A percentile compares a stretch with the other conserved stretches of the same genome.
Conservation (phyloP, 1,139 yeast genomes). For the Wickerhamiella infanticola region DNA sequence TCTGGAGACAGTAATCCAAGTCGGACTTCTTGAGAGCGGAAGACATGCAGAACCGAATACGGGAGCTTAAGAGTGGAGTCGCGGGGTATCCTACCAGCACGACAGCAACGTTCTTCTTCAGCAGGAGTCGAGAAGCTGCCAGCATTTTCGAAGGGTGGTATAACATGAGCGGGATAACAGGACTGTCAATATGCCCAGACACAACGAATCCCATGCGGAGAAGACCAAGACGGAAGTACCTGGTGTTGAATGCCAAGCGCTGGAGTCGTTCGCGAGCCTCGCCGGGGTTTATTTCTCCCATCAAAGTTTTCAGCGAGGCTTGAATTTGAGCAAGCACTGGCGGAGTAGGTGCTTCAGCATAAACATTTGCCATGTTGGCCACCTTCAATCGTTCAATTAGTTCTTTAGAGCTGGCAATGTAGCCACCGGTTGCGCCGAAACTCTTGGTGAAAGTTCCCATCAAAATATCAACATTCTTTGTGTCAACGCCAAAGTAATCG, state of each 20-base stretch:
- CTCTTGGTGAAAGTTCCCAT: constrained; percentile 98
- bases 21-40: constrained; percentile 89
- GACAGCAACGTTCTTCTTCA: constrained; percentile 70
- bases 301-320: constrained; percentile 61
- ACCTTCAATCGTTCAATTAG: constrained; percentile 62
- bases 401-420: constrained; percentile 57
- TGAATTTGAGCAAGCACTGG: constrained; percentile 83
- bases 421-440: constrained; percentile 98
- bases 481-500: constrained; percentile 74
- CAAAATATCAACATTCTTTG: constrained; percentile 61
- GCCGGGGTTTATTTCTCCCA: constrained; percentile 75
- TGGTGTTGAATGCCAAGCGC: constrained; percentile 87
- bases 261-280: constrained; percentile 86
- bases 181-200: constrained; percentile 91
- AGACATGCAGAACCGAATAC: constrained; percentile 87
- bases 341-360: constrained; percentile 79
- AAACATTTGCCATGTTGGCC: constrained; percentile 55
- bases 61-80: constrained; percentile 76
- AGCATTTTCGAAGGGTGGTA: constrained; percentile 93
- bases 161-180: constrained; percentile 77
- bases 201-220: constrained; percentile 87
- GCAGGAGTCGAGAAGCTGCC: constrained; percentile 69
- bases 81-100: constrained; percentile 98
- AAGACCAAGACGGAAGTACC: constrained; percentile 80
- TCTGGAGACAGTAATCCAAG: constrained; percentile 61